These are phyloP conservation scores for Cicer cuneatum DNA, from an alignment of 306 rosid species.

Conservation along the genomic window DNA sequence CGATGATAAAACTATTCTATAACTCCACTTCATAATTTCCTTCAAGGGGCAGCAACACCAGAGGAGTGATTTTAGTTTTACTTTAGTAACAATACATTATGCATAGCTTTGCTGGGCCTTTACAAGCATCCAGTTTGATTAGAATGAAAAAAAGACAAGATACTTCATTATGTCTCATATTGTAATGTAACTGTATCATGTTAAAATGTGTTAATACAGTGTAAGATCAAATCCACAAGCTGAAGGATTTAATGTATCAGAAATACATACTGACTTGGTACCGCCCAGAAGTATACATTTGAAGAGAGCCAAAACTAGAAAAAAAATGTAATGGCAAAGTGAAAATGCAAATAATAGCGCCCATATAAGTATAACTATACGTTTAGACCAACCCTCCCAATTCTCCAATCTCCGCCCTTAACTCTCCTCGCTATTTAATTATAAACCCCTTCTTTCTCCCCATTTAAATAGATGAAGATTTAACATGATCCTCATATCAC, in stretches of 20 bases:
- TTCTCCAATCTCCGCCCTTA: too few species aligned
- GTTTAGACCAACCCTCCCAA: too few species aligned
- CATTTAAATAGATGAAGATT: too few species aligned
- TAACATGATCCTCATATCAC: too few species aligned
- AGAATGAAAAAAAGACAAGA: neutral
- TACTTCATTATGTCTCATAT: neutral
- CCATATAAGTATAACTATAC: too few species aligned
- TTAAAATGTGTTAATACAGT: constrained; percentile 3
- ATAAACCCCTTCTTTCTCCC: too few species aligned
- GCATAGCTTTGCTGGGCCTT: neutral
- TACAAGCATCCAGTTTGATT: neutral
- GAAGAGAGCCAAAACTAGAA: too few species aligned
- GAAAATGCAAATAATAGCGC: too few species aligned
- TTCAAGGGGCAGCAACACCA: constrained; percentile 30
- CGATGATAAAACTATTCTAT: constrained; percentile 2
- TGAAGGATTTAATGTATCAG: neutral
- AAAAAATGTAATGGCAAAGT: too few species aligned
- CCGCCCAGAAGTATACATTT: too few species aligned
- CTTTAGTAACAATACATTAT: neutral
- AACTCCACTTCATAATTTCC: neutral
- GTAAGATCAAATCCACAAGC: neutral
- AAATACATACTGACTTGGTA: neutral
- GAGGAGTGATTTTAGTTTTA: constrained; percentile 10
- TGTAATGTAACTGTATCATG: neutral
- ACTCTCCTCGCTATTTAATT: too few species aligned